Evolutionary conservation across 495 filamentous ascomycete genomes (phyloP), one percentile per base, ranked within the genome.

Genomic region (Pseudevernia furfuracea): DNA sequence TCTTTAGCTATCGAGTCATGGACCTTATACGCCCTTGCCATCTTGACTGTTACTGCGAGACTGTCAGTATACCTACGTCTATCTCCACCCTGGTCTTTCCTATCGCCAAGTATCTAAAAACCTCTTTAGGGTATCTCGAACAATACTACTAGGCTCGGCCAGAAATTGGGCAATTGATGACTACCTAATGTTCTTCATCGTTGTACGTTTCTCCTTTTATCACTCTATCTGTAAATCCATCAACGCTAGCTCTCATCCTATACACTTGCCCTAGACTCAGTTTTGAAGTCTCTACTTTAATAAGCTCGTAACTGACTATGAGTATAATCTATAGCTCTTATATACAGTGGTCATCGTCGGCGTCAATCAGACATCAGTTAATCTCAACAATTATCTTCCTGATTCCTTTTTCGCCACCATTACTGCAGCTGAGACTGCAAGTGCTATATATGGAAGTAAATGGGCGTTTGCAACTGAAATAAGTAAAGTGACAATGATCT

Each of bases 351-450:
- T 83, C 17, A 76, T 85, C 60, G 73, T 76, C 23, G 70, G 71
- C 21, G 77, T 85, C 62, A 84, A 85, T 63, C 72, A 82, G 36
- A 76, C 82, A 1, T 69, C 75, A 10, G 66, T 77, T 52, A 75
- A 76, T 6, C 77, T 77, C 38, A 84, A 78, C 62, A 86, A 85
- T 63, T 78, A 85, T 14, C 73, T 86, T 11, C 73, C 80, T n/a
- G 78, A 79, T 1, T 73, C 75, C 15, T 71, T 79, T 49, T 61
- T 77, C 23, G 71, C 74, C 46, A 69, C 63, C 9, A 69, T 87
- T 21, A 82, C 80, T 0, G 68, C 76, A 0, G 64, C 75, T 4
- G 79, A 83, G 3, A 79, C 81, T 38, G 39, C 69, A 30, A 71
- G 74, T 15, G 74, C 82, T 11, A 73, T 79, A 21, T 75, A 76